Evolutionary conservation across 2,329 filamentous ascomycete species (phyloP), one percentile per base, ranked within the genome.

Genomic region (Teratosphaeria viscida): DNA sequence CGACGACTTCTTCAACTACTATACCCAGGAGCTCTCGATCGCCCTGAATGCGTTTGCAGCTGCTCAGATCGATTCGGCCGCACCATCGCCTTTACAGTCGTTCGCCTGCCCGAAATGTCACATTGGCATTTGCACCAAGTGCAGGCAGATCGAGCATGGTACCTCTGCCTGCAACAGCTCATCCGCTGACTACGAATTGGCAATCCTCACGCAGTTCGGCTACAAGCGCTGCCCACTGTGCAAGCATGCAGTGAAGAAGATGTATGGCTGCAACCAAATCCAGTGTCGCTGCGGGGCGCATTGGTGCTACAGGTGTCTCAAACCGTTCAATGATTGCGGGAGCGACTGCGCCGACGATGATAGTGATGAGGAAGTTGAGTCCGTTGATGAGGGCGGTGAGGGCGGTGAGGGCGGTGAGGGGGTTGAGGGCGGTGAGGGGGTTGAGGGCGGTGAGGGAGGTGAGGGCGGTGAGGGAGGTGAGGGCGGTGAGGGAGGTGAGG

Each of bases 191-290:
- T 63, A 70, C 5, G 68, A 70, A 54, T 29, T 72, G 2, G 69
- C 71, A 5, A 65, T 78, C 37, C 68, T 82, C 2, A 69, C 71
- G 55, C 70, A 67, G 52, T 79, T 75, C 70, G 75, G 77, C 3
- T 77, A 79, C 66, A 81, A 80, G 65, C 71, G 73, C 8, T 82
- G 80, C 58, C 79, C 79, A 0, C 76, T 76, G 58, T 82, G 79
- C 61, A 71, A 73, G 1, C 71, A 76, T n/a, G 79, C 75, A 8
- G 68, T 81, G 16, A 73, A 74, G 62, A 73, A 74, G 57, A 79
- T 81, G 74, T 77, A 65, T 60, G 80, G 79, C 6, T 82, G 79
- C 63, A 66, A 67, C 37, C 77, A 80, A 56, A 76, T 82, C 63
- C 56, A 58, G 47, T 58, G 56, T 54, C 43, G 71, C 14, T 82